These are phyloP conservation scores for Penicillium crystallinum DNA, from an alignment of 495 filamentous ascomycete species.

Conservation along the genomic window DNA sequence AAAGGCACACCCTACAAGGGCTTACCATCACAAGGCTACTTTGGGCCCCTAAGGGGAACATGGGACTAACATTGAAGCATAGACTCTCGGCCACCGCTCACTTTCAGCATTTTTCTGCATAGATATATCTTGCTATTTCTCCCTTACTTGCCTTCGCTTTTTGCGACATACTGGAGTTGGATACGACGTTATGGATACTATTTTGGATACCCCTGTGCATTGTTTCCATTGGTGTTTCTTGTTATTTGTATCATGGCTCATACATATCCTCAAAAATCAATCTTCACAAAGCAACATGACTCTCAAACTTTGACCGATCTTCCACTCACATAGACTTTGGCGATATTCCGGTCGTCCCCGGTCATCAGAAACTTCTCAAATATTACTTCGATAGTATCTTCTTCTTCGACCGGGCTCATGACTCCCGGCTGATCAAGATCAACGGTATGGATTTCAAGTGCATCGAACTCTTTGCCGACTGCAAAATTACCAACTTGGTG, in stretches of 20 bases:
- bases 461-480: conserved; percentile 62
- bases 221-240: not conserved
- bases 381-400: conserved; percentile 39
- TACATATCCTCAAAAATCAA: not conserved
- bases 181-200: not conserved
- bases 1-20: conserved; percentile 38
- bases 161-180: too few species aligned
- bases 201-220: not conserved
- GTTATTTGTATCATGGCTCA: not conserved
- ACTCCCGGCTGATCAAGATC: conserved; percentile 29
- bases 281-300: not conserved
- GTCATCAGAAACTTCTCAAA: conserved; percentile 66
- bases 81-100: not conserved
- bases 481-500: conserved; percentile 53
- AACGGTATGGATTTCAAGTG: conserved; percentile 45
- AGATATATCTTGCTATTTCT: not conserved
- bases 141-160: not conserved
- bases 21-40: conserved; percentile 46
- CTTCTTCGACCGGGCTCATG: conserved; percentile 50
- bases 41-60: conserved; percentile 52
- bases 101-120: not conserved
- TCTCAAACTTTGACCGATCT: conserved; percentile 50
- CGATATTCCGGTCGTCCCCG: conserved; percentile 60
- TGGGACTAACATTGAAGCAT: conserved; percentile 35
- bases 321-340: conserved; percentile 52